Base-by-base conservation (phyloP, 441 rosid species). In the Populus hybrid region DNA sequence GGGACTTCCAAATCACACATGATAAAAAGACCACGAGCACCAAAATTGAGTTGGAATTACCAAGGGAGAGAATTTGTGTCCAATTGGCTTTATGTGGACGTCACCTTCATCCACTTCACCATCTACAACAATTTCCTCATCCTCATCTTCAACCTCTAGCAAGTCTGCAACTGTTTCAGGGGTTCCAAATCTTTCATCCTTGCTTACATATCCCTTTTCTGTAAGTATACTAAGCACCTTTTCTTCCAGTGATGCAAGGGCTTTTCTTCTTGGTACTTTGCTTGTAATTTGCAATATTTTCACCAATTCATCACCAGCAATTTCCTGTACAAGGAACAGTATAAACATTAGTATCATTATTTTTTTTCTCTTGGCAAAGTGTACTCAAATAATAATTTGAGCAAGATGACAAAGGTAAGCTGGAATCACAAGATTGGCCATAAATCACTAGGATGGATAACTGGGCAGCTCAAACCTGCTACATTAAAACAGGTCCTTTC, bases 21-120 rank as follows among this genome's bases (percentile, higher is more conserved):
- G 40, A 28, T 50, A 35, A 30, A 68, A 68, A 1, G 35, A 68
- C 3, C 16, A 11, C 20, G 12, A 34, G 71, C 38, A 63, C 28
- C 26, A 59, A 81, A 73, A 23, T 63, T 73, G 73, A 74, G 66
- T 67, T 23, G 74, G 80, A 69, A 77, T 89, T 82, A 94, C 98
- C 89, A 91, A 76, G 71, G 93, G 98, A 80, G 85, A 76, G 74
- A 89, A 70, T 84, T 91, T 94, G 78, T 95, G 80, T 78, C 91
- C 83, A 76, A 83, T 82, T 64, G 97, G 99, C 89, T 91, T 93
- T 80, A 96, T 96, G 84, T 92, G 99, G 85, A 96, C 89, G 83
- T 96, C 99, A 50, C 99, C 99, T 89, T 96, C 98, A 87, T 96
- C 96, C 76, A 94, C 95, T 85, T 96, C 99, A 80, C 99, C 99